These are phyloP conservation scores for Jimgerdemannia lactiflua DNA, from an alignment of 192 early-diverging fungal species.

Conservation along the genomic window DNA sequence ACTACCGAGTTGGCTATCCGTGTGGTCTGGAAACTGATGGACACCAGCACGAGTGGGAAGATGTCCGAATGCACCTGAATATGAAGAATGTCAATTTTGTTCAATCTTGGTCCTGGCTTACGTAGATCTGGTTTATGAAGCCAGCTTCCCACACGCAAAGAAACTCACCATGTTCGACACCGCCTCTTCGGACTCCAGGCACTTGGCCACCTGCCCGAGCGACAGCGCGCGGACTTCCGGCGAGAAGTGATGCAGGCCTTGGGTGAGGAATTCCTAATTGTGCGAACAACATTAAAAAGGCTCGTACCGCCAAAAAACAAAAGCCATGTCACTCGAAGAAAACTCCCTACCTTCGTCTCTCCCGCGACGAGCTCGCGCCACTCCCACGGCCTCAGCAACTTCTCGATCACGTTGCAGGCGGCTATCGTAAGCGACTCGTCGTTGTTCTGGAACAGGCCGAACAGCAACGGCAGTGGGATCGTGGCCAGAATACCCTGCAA, in stretches of 20 bases:
- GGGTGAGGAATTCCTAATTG: slow-evolving; percentile 22
- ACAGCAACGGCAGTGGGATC: slow-evolving; percentile 21
- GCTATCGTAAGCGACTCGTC: slow-evolving; percentile 11
- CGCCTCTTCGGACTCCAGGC: slow-evolving; percentile 16
- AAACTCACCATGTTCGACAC: slow-evolving; percentile 28
- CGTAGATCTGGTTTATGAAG: background rate
- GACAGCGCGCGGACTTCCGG: slow-evolving; percentile 37
- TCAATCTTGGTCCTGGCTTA: background rate
- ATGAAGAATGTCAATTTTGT: background rate
- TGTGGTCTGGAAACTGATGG: slow-evolving; percentile 31
- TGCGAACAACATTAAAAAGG: background rate
- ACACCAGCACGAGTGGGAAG: slow-evolving; percentile 21
- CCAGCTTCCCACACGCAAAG: background rate
- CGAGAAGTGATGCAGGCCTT: slow-evolving; percentile 28
- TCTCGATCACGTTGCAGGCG: slow-evolving; percentile 25
- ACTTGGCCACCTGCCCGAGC: slow-evolving; percentile 43
- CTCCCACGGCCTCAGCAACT: slow-evolving; percentile 20
- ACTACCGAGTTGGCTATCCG: slow-evolving; percentile 21
- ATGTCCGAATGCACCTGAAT: slow-evolving; percentile 28
- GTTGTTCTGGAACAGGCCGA: slow-evolving; percentile 3
- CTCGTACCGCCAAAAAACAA: slow-evolving; percentile 1
- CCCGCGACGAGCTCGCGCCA: slow-evolving; percentile 8
- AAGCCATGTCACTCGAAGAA: background rate
- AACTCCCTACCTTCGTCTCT: slow-evolving; percentile 18
- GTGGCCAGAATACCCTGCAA: background rate